A percentile compares a stretch with the other conserved stretches of the same genome.
Conservation (phyloP, 306 rosid genomes). For the Notholithocarpus densiflorus region DNA sequence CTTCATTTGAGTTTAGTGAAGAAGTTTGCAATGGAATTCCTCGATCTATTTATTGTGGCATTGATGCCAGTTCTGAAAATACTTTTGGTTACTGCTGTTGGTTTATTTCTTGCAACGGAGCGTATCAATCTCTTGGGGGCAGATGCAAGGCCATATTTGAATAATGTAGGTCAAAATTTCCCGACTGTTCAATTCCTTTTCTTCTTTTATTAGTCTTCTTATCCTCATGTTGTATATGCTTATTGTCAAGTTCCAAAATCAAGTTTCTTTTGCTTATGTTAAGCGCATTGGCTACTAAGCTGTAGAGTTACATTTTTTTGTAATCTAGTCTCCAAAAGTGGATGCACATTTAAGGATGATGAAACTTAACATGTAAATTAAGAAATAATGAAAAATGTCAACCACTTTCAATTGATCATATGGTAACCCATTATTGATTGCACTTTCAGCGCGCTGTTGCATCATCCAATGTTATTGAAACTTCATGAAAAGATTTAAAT, state of each 20-base stretch:
- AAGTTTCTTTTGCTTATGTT: not conserved
- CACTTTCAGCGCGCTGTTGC: too few species aligned
- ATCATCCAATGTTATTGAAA: too few species aligned
- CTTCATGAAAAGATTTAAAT: too few species aligned
- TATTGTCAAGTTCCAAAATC: too few species aligned
- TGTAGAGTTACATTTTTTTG: not conserved
- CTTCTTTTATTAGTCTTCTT: not conserved
- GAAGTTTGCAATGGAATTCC: not conserved
- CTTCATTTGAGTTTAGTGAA: not conserved
- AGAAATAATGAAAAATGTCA: too few species aligned
- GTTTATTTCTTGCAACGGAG: not conserved
- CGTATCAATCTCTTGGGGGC: not conserved
- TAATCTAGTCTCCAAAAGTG: not conserved
- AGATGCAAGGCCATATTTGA: not conserved
- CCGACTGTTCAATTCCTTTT: not conserved
- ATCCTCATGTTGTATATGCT: too few species aligned
- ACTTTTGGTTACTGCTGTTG: not conserved
- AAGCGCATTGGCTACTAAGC: not conserved
- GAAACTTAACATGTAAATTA: too few species aligned
- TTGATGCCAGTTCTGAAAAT: constrained; percentile 1
- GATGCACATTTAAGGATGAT: too few species aligned
- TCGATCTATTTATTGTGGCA: not conserved
- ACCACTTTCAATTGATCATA: too few species aligned
- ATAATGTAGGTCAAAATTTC: not conserved
- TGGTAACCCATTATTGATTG: too few species aligned